Base-by-base conservation (phyloP, 1,284 basidiomycete genomes). In the Fomitiporia mediterranea region DNA sequence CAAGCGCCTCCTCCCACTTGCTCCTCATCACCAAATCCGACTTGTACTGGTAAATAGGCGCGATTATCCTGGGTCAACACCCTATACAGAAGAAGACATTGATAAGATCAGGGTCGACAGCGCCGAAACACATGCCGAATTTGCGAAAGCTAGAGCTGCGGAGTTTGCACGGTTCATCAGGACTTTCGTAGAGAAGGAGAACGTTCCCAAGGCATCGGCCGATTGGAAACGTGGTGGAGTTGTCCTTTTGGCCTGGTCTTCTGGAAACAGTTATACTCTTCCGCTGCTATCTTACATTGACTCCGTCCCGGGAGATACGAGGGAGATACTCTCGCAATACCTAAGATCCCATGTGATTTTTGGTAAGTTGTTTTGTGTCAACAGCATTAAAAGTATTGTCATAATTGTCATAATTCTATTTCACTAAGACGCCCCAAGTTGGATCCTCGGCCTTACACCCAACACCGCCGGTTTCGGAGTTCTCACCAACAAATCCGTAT, bases 11-110 rank as follows among this genome's bases (percentile, higher is more conserved):
- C 11, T 62, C 23, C 59, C 61, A 13, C 34, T 61, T 34, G 64
- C 63, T 5, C 47, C 51, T 8, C 40, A 52, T 3, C 56, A 59
- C 46, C 48, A 61, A 17, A 44, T 63, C 34, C 63, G 64, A 13
- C 53, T 65, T 39, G 56, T 65, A 23, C 23, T 61, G 9, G 19
- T 64, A 19, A 65, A 64, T 48, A 53, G 64, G 2, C 53, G 64
- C 13, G 64, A 64, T 48, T 65, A 65, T 43, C 58, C 62, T 9
- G 57, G 59, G 2, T 63, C 64, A n/a, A 61, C 64, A 4, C 62
- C 64, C 5, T 53, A 63, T 11, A 49, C 55, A 9, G 60, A 62
- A 4, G 59, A 56, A 3, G 63, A 65, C 17, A 54, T 62, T 1
- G 34, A 28, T 2, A 34, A 42, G 11, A 25, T 57, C 3, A 39